Evolutionary conservation across 805 yeast species (phyloP).

Genomic region (Metschnikowia drakensbergensis): DNA sequence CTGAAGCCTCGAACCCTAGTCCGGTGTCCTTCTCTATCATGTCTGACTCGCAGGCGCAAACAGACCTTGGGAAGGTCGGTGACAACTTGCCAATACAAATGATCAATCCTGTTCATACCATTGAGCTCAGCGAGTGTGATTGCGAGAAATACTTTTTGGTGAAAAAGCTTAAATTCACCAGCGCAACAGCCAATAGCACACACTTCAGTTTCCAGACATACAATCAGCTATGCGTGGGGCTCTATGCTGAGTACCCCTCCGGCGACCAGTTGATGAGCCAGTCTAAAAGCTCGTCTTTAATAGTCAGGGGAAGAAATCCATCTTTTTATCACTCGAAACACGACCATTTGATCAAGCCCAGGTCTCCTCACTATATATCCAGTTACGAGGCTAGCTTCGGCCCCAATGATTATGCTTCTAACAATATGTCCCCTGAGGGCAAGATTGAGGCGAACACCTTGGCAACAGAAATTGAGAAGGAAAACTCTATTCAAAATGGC

Average conservation of each 20-base stretch:
- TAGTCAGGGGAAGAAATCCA: slow-evolving; percentile 60
- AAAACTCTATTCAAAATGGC: neutral
- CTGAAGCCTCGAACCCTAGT: slow-evolving; percentile 25
- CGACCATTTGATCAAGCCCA: slow-evolving; percentile 40
- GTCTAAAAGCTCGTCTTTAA: slow-evolving; percentile 36
- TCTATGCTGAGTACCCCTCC: slow-evolving; percentile 12
- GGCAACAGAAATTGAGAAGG: neutral
- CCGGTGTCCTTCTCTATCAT: slow-evolving; percentile 21
- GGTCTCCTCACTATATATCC: slow-evolving; percentile 10
- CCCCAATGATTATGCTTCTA: neutral
- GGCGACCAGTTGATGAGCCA: slow-evolving; percentile 8
- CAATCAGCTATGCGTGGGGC: slow-evolving; percentile 24
- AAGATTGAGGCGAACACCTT: neutral
- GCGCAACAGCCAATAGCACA: slow-evolving; percentile 52
- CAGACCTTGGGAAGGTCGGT: slow-evolving; percentile 5
- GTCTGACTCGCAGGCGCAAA: slow-evolving; percentile 14
- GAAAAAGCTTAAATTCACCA: slow-evolving; percentile 45
- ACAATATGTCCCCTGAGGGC: neutral
- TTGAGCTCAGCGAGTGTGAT: slow-evolving; percentile 6
- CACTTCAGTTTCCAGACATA: slow-evolving; percentile 44
- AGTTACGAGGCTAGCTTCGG: slow-evolving; percentile 5
- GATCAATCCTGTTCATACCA: slow-evolving; percentile 9
- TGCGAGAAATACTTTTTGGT: slow-evolving; percentile 31
- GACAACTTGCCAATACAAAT: slow-evolving; percentile 8
- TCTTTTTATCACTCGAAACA: slow-evolving; percentile 54